Conservation (phyloP, 2,329 filamentous ascomycete species). For the Alternaria longipes region DNA sequence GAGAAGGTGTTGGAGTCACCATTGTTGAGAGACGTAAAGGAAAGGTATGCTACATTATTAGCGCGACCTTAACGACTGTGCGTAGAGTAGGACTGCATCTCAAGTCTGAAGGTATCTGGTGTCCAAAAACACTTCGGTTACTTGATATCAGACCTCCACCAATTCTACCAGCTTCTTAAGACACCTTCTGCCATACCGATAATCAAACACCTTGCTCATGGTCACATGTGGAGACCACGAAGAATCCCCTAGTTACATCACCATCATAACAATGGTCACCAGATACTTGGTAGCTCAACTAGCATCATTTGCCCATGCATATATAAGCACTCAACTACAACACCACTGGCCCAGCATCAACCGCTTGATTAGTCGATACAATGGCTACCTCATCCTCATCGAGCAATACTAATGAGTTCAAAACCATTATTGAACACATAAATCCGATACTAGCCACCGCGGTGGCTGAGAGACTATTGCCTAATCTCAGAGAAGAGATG, state of each 20-base stretch:
- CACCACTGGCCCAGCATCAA: no score
- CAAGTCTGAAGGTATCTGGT: background rate
- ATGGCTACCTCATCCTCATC: no score
- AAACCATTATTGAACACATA: no score
- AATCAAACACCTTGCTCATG: background rate
- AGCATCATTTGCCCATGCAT: background rate
- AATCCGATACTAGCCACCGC: no score
- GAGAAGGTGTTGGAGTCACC: conserved; percentile 25
- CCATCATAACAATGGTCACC: background rate
- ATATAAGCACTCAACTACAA: background rate
- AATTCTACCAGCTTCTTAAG: background rate
- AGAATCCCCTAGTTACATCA: background rate
- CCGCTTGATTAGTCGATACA: no score
- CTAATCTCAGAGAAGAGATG: no score
- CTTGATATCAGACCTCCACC: background rate
- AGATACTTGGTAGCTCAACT: background rate
- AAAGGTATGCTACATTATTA: conserved; percentile 10
- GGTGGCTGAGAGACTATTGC: no score
- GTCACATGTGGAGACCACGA: background rate
- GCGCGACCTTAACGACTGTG: background rate
- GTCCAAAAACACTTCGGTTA: background rate
- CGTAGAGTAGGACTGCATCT: no score
- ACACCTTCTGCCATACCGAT: background rate
- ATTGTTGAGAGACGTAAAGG: conserved; percentile 23
- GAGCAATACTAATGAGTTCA: no score